Base-by-base conservation (phyloP, 2,329 filamentous ascomycete genomes). In the Daldinia sp. region DNA sequence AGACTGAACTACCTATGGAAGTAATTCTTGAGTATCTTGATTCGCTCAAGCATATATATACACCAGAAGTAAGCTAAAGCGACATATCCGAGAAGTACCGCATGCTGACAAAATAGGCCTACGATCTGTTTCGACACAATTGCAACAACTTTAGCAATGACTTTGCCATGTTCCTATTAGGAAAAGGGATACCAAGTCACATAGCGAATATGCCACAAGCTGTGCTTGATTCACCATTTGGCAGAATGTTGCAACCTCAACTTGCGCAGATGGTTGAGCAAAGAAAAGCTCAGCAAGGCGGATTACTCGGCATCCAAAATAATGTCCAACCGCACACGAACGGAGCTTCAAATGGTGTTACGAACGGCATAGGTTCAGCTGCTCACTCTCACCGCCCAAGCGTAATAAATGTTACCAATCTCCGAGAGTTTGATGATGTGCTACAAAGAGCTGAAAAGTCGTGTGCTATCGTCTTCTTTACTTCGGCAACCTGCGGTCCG, bases 121-220 rank as follows among this genome's bases (percentile, higher is more conserved):
- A 98, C 76, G 93, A 98, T 77, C 83, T 98, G 4, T 97, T 88
- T 79, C 93, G 82, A 74, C 94, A 98, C 80, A 99, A 99, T 78
- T 98, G 95, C 83, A 99, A 98, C 82, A 98, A 98, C 80, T 99
- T 98, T 80, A 93, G 92, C 3, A 95, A 98, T 76, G 94, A 97
- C 68, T 90, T 98, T 72, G 85, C 93, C 70, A 96, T 93, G 79
- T 98, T 98, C 71, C 84, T 98, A 0, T 84, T 98, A 0, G 95
- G 96, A 23, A 92, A 90, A 73, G 92, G 93, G 2, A 98, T 98
- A 67, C 96, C 96, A 0, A 87, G 90, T 0, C 90, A 97, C 74
- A 98, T 99, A 72, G 87, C 89, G 33, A 93, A 91, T 72, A 90
- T 98, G 77, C 95, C 95, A 0, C 87, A 94, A 75, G 92, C 90